Evolutionary conservation across 768 basidiomycete species (phyloP).

Genomic region (Lactifluus hygrophoroides): DNA sequence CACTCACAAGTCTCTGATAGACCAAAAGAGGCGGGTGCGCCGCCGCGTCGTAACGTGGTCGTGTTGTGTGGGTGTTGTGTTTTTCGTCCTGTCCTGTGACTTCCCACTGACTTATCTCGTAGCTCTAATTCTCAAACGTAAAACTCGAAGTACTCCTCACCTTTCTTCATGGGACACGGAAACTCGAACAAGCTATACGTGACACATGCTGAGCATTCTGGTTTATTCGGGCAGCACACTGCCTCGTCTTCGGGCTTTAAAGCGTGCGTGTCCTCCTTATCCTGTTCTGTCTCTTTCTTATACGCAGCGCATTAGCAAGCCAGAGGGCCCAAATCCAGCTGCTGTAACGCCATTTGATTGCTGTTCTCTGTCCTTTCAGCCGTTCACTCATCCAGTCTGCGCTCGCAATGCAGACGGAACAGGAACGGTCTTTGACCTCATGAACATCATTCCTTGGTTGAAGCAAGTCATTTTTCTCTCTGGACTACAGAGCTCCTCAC

Average conservation of each 20-base stretch:
- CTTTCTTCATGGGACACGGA: conserved; percentile 64
- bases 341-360: conserved; percentile 78
- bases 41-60: too few species aligned
- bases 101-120: too few species aligned
- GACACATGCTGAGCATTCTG: conserved; percentile 82
- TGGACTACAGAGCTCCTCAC: background rate
- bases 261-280: conserved; percentile 38
- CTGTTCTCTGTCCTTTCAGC: conserved; percentile 86
- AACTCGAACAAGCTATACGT: conserved; percentile 84
- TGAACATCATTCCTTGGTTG: conserved; percentile 92
- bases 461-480: conserved; percentile 45
- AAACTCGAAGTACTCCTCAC: background rate
- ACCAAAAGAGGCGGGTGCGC: too few species aligned
- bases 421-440: conserved; percentile 76
- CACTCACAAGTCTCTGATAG: background rate
- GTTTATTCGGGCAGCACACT: conserved; percentile 69
- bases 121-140: background rate
- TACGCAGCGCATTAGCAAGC: conserved; percentile 39
- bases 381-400: conserved; percentile 82
- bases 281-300: conserved; percentile 18
- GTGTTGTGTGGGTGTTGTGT: too few species aligned
- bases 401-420: conserved; percentile 76
- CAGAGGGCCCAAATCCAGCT: conserved; percentile 55
- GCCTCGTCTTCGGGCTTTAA: conserved; percentile 67
- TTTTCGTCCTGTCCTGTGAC: too few species aligned